Evolutionary conservation across 2,329 filamentous ascomycete species (phyloP).

Genomic region (Fusarium pseudoanthophilum): DNA sequence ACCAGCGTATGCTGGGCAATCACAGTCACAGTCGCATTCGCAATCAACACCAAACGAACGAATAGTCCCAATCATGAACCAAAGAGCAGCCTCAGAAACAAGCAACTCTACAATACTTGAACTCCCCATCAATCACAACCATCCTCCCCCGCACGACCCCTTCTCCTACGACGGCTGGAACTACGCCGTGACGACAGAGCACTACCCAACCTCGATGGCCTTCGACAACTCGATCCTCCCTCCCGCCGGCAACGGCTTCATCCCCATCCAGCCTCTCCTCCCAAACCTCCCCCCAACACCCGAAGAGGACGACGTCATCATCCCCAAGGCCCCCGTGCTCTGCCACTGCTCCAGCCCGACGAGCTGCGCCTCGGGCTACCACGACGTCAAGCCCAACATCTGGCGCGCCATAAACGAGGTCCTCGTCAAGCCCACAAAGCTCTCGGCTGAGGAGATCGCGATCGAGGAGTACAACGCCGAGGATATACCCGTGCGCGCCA

Average conservation of each 20-base stretch:
- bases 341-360: constrained; percentile 25
- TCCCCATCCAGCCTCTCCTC: constrained; percentile 2
- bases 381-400: constrained; percentile 24
- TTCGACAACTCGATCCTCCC: constrained; percentile 14
- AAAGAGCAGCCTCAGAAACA: constrained; percentile 7
- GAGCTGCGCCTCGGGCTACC: not conserved
- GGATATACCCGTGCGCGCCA: constrained; percentile 41
- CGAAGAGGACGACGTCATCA: constrained; percentile 18
- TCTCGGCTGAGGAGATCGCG: constrained; percentile 27
- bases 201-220: constrained; percentile 16
- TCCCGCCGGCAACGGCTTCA: not conserved
- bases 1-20: not conserved
- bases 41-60: not conserved
- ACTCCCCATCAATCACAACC: constrained; percentile 8
- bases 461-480: constrained; percentile 38
- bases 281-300: not conserved
- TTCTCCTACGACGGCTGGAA: constrained; percentile 23
- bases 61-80: not conserved
- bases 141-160: not conserved
- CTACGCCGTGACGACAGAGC: not conserved
- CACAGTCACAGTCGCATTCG: not conserved
- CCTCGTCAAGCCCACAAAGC: constrained; percentile 14
- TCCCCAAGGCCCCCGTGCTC: not conserved
- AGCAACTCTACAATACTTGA: constrained; percentile 15
- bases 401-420: constrained; percentile 45